Evolutionary conservation across 2,329 filamentous ascomycete species (phyloP).

Genomic region (Davidsoniella neocaledoniae): DNA sequence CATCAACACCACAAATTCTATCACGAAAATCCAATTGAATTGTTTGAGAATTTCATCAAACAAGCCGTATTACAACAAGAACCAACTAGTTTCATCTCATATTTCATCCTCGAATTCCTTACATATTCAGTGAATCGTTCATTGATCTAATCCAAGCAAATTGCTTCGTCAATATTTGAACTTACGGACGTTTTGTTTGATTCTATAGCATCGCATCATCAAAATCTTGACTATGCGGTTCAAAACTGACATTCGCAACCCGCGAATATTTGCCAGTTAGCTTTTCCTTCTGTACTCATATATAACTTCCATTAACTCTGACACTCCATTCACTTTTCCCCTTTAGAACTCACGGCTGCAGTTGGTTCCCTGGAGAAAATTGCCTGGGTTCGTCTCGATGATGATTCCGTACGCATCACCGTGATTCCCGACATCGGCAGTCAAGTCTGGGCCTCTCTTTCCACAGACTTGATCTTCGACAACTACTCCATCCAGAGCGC

Average conservation of each 20-base stretch:
- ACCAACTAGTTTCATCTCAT: too few species aligned
- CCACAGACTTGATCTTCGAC: slow-evolving; percentile 74
- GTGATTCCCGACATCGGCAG: slow-evolving; percentile 89
- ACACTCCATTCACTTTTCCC: not conserved
- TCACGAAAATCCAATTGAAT: too few species aligned
- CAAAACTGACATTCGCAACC: slow-evolving; percentile 48
- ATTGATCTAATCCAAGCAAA: too few species aligned
- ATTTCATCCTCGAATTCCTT: too few species aligned
- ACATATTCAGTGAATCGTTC: too few species aligned
- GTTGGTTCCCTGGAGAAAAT: slow-evolving; percentile 59
- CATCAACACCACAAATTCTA: too few species aligned
- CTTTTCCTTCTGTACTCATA: not conserved
- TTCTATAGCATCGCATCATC: not conserved
- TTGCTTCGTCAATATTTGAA: too few species aligned
- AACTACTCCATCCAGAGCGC: slow-evolving; percentile 74
- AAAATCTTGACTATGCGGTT: slow-evolving; percentile 40
- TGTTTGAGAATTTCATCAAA: too few species aligned
- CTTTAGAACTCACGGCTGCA: slow-evolving; percentile 45
- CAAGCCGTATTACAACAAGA: too few species aligned
- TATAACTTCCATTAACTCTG: not conserved
- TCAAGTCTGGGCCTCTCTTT: slow-evolving; percentile 74
- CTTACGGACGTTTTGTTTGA: too few species aligned
- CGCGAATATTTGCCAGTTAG: slow-evolving; percentile 48
- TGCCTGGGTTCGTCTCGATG: slow-evolving; percentile 77
- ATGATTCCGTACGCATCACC: slow-evolving; percentile 80